Evolutionary conservation across 2,329 filamentous ascomycete genomes (phyloP), one percentile per base, ranked within the genome.

Genomic region (Penicillium sp.): DNA sequence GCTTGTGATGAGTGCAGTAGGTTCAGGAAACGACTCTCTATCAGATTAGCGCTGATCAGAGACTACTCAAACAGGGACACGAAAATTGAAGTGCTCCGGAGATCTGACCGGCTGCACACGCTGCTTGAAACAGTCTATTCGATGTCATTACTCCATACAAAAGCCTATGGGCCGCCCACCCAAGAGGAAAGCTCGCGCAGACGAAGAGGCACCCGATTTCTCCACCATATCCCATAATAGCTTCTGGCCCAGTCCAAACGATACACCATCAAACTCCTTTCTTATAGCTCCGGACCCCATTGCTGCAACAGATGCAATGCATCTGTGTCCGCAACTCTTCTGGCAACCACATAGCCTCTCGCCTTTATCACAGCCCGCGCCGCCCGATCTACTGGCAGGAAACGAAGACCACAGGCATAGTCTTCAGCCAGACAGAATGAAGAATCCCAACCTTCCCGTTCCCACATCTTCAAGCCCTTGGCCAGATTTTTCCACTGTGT

Each of bases 1-100:
- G 78, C 78, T 45, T 81, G 78, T 62, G 78, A 81, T 62, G 78
- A 80, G 61, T 81, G 78, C 63, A 73, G 78, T 81, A 75, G 61
- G 77, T 67, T 49, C 43, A 33, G n/a, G 39, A 29, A 37, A 26
- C 25, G 44, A 55, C 31, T 46, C 21, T 39, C 19, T 21, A 23
- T 23, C 11, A 21, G 57, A 52, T 25, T 26, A 33, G 50, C 60
- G 50, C 70, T 65, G 35, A 65, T 58, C 35, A 25, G 50, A 26
- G 60, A 51, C 29, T 19, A 45, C 45, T 46, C 50, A 26, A 44
- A 47, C 56, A 80, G 78, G 78, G 58, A 77, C 76, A 62, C 73
- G 78, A 43, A 81, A 81, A 62, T 65, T 80, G 55, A 80, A 79
- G 70, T 81, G 78, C 66, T 79, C 78, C 1, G 78, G 78, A 2